Percentiles rank a stretch among this genome's conserved stretches.
These are phyloP conservation scores for Cystobasidium ongulense DNA, from an alignment of 768 basidiomycete species.

Conservation along the genomic window DNA sequence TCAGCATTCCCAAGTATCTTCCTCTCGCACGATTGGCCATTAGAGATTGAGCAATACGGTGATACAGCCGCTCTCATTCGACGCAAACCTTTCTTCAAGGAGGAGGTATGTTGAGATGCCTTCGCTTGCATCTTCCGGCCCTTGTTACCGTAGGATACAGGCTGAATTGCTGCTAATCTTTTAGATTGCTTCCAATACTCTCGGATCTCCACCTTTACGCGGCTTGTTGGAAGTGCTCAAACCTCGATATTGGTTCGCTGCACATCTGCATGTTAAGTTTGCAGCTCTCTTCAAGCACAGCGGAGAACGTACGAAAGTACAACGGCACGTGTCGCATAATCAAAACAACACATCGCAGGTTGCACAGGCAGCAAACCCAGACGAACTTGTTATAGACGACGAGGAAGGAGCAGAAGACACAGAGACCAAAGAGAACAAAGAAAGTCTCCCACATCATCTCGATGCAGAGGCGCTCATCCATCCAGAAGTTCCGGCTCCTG, in stretches of 20 bases:
- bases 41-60: conserved; percentile 71
- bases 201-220: conserved; percentile 83
- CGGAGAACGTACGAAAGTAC: conserved; percentile 32
- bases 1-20: conserved; percentile 51
- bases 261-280: conserved; percentile 80
- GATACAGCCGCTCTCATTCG: conserved; percentile 59
- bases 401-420: conserved; percentile 25
- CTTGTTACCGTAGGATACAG: background rate
- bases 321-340: conserved; percentile 3
- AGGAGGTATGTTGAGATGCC: conserved; percentile 51
- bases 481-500: background rate
- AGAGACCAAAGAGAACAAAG: background rate
- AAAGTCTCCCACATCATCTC: background rate
- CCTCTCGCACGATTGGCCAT: conserved; percentile 96
- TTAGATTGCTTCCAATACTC: conserved; percentile 54
- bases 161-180: background rate
- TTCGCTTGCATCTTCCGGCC: background rate
- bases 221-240: conserved; percentile 62
- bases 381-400: conserved; percentile 43
- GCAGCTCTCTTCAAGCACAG: conserved; percentile 53
- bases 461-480: background rate
- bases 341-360: background rate
- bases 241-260: conserved; percentile 85
- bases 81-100: conserved; percentile 67
- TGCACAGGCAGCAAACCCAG: conserved; percentile 39